phyloP scores from a whole-genome alignment of 2,329 filamentous ascomycete species.

The Diatrype stigma region DNA sequence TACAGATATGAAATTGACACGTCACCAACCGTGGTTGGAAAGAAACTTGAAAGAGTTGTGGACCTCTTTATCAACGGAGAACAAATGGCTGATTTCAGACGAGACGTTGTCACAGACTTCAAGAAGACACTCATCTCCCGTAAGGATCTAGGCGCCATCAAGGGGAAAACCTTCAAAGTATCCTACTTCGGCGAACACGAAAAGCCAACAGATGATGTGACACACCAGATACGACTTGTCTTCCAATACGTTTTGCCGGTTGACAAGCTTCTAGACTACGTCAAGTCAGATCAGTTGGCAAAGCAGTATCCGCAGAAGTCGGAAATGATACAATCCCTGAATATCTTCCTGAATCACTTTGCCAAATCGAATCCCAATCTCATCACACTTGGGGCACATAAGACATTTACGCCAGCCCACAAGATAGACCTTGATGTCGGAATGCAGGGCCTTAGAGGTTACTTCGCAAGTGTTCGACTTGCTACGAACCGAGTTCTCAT shows the following conservation, averaged over 20 bases:
- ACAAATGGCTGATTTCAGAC: too few relatives aligned
- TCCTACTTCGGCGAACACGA: constrained; percentile 26
- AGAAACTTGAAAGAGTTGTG: neutral
- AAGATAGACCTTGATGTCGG: constrained; percentile 20
- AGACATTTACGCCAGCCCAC: constrained; percentile 21
- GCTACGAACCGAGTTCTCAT: constrained; percentile 30
- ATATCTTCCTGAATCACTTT: constrained; percentile 27
- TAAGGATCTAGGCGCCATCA: constrained; percentile 9
- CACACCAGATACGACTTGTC: constrained; percentile 19
- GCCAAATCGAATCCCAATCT: constrained; percentile 20
- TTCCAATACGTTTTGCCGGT: constrained; percentile 21
- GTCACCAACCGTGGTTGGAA: neutral
- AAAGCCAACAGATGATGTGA: constrained; percentile 5
- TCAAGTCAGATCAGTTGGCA: constrained; percentile 20
- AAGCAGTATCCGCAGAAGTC: constrained; percentile 18
- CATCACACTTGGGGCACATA: constrained; percentile 25
- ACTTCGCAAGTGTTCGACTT: constrained; percentile 30
- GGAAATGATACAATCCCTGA: constrained; percentile 16
- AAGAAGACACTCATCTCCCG: constrained; percentile 27
- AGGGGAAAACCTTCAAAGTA: constrained; percentile 6
- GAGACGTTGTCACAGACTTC: constrained; percentile 30
- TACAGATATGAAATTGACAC: neutral
- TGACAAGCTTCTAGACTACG: constrained; percentile 18
- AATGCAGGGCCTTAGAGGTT: constrained; percentile 28
- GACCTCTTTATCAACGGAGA: too few relatives aligned